Percentiles rank a stretch among this genome's conserved stretches.
phyloP scores from a whole-genome alignment of 2,329 filamentous ascomycete genomes.

The Fusarium avenaceum region DNA sequence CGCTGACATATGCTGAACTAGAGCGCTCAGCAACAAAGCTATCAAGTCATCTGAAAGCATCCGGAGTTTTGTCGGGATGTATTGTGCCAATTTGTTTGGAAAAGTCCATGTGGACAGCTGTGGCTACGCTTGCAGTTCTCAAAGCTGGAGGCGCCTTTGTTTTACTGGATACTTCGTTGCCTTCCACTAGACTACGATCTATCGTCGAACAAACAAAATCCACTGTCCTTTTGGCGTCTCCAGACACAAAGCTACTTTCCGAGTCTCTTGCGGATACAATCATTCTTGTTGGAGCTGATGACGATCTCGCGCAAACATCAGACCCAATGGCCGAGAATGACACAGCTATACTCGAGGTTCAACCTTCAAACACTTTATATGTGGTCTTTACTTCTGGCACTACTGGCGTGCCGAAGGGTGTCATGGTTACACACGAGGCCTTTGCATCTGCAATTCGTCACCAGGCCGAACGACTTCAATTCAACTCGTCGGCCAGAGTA shows the following conservation, averaged over 20 bases:
- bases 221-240: constrained; percentile 4
- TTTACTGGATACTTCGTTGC: not conserved
- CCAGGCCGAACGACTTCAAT: not conserved
- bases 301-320: not conserved
- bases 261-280: not conserved
- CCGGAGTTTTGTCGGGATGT: not conserved
- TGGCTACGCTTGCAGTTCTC: constrained; percentile 1
- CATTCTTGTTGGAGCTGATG: not conserved
- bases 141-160: not conserved
- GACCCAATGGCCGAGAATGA: not conserved
- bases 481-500: not conserved
- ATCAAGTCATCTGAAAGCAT: not conserved
- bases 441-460: not conserved
- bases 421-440: constrained; percentile 1
- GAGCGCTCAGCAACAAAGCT: not conserved
- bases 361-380: not conserved
- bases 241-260: not conserved
- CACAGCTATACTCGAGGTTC: too few species aligned
- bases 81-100: constrained; percentile 3
- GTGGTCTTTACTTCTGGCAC: constrained; percentile 18
- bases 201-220: not conserved
- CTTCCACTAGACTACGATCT: not conserved
- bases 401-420: constrained; percentile 9
- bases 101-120: constrained; percentile 8
- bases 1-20: constrained; percentile 4